These are phyloP conservation scores for Alternaria sp. DNA, from an alignment of 2,329 filamentous ascomycete species.

Conservation along the genomic window DNA sequence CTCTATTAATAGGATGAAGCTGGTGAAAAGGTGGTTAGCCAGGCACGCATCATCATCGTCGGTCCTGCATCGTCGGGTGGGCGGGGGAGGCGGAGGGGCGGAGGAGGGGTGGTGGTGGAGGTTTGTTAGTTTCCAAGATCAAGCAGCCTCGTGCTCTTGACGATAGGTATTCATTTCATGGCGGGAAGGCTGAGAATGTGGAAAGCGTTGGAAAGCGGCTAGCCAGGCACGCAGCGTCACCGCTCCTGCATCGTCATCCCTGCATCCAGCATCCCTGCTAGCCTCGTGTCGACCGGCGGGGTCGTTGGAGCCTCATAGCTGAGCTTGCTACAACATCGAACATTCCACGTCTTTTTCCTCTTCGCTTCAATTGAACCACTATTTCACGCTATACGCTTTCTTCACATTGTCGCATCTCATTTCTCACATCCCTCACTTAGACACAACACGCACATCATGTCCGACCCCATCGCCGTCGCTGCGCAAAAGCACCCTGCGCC, in stretches of 20 bases:
- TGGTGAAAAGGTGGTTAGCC: constrained; percentile 8
- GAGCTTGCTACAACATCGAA: not conserved
- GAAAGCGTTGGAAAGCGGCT: not conserved
- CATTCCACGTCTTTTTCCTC: constrained; percentile 1
- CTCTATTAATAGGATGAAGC: constrained; percentile 4
- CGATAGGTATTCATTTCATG: too few species aligned
- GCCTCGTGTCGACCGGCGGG: constrained; percentile 10
- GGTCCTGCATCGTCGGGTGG: not conserved
- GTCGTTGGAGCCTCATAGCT: constrained; percentile 8
- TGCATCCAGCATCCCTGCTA: constrained; percentile 28
- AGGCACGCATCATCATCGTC: constrained; percentile 28
- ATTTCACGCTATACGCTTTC: not conserved
- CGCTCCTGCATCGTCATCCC: constrained; percentile 12
- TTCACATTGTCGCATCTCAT: not conserved
- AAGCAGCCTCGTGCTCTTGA: too few species aligned
- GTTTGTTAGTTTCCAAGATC: too few species aligned
- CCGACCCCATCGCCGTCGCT: constrained; percentile 39
- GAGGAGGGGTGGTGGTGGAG: too few species aligned
- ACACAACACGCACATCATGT: constrained; percentile 25
- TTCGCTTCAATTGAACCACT: not conserved
- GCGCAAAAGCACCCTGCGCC: constrained; percentile 47
- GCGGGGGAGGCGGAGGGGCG: too few species aligned
- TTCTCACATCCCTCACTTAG: not conserved
- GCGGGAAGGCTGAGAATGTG: too few species aligned
- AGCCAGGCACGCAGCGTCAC: constrained; percentile 29